Conservation (phyloP, 2,329 filamentous ascomycete species). For the Ramularia endophylla region DNA sequence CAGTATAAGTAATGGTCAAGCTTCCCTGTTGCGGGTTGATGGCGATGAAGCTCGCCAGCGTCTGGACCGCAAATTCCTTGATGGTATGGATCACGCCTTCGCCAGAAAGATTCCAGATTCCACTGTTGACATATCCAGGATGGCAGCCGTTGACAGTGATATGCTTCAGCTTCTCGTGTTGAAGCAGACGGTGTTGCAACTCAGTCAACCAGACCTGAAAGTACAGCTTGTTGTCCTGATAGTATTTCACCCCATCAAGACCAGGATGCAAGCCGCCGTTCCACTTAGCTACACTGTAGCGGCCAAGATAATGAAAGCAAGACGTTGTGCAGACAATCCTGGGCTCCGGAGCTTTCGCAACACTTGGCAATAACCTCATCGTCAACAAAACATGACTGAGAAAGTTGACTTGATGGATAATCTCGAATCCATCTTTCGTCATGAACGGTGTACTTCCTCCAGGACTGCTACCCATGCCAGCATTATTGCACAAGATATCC, state of each 20-base stretch:
- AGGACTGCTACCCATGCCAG: conserved; percentile 22
- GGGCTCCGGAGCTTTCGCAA: conserved; percentile 20
- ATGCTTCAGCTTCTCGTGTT: conserved; percentile 20
- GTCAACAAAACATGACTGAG: conserved; percentile 30
- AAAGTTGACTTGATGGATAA: conserved; percentile 31
- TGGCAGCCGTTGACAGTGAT: conserved; percentile 30
- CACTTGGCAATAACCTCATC: conserved; percentile 23
- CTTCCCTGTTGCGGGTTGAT: conserved; percentile 24
- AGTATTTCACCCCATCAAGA: conserved; percentile 12
- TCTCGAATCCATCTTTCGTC: conserved; percentile 28
- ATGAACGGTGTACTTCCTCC: conserved; percentile 1
- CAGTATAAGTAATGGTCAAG: conserved; percentile 20
- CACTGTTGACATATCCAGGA: conserved; percentile 29
- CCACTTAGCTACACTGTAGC: conserved; percentile 16
- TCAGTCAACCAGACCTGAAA: conserved; percentile 32
- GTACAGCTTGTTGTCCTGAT: conserved; percentile 32
- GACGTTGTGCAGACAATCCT: conserved; percentile 19
- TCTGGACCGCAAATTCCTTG: conserved; percentile 6
- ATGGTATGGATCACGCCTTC: not conserved
- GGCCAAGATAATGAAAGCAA: conserved; percentile 3
- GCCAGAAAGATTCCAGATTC: conserved; percentile 24
- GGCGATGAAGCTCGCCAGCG: conserved; percentile 11
- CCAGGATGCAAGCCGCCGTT: conserved; percentile 15
- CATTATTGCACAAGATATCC: conserved; percentile 29
- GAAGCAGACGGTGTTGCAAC: conserved; percentile 24